Percentiles rank a stretch among this genome's conserved stretches.
phyloP scores from a whole-genome alignment of 2,329 filamentous ascomycete genomes.

The Talaromyces amestolkiae region DNA sequence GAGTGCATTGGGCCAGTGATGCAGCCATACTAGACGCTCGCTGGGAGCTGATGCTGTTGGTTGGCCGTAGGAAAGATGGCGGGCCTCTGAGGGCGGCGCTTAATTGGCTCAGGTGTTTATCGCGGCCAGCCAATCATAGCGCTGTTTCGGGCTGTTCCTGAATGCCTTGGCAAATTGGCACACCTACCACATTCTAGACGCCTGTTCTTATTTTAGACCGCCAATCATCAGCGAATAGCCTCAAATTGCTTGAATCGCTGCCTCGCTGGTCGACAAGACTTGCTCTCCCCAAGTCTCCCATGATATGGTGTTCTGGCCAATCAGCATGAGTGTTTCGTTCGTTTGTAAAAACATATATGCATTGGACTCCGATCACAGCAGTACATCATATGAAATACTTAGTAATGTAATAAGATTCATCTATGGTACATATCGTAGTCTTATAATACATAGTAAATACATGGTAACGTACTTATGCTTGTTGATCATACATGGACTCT shows the following conservation, averaged over 20 bases:
- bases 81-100: background rate
- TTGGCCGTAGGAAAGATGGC: background rate
- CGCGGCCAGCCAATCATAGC: background rate
- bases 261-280: background rate
- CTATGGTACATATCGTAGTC: constrained; percentile 1
- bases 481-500: constrained; percentile 30
- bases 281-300: background rate
- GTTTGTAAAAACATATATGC: background rate
- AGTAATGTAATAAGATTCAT: background rate
- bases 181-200: background rate
- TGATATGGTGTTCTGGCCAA: background rate
- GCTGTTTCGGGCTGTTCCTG: constrained; percentile 3
- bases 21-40: background rate
- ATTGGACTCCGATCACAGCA: background rate
- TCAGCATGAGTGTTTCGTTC: background rate
- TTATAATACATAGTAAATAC: background rate
- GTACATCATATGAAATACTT: background rate
- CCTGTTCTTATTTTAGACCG: constrained; percentile 5
- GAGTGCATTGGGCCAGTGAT: constrained; percentile 16
- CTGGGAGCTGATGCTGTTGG: background rate
- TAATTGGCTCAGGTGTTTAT: constrained; percentile 8
- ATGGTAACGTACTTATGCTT: background rate
- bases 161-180: constrained; percentile 3
- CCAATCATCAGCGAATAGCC: background rate
- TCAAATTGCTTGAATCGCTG: background rate